Base-by-base conservation (phyloP, 2,329 filamentous ascomycete genomes). In the Fusarium domesticum region DNA sequence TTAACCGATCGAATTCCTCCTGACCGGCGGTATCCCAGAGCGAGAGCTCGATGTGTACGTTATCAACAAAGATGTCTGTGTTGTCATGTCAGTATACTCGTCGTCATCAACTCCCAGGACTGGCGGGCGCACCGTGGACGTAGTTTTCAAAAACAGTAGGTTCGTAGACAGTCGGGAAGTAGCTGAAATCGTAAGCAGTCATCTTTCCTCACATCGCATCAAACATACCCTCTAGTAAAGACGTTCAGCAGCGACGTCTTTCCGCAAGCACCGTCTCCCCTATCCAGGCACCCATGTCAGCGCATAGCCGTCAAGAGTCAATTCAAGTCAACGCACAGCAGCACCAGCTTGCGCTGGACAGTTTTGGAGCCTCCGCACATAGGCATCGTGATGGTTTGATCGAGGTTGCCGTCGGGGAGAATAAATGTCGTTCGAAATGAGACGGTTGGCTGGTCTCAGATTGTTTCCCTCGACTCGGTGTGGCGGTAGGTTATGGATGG, bases 61-160 rank as follows among this genome's bases (percentile, higher is more conserved):
- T 91, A 67, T 98, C 93, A 66, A 98, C 93, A 69, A 96, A 98
- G 68, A 98, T 96, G 68, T 98, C 92, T 93, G 59, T 93, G 59
- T 31, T 14, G 31, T n/a, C 39, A 6, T 23, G 19, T 54, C 40
- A 54, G 51, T 18, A 18, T 44, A 10, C 14, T 10, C 23, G 23
- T 4, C 23, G 23, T 12, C 14, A 16, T 17, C 6, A 28, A 6
- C 6, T 10, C 12, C 12, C 16, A 6, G 20, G 8, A 15, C 14
- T 16, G 4, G 3, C 18, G 34, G 20, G 37, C 78, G 65, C 78
- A 95, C 89, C 90, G 68, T 98, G 92, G 53, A 98, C 92, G 70
- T 97, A 98, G 72, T 98, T 98, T 69, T 98, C 92, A 70, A 96
- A 96, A 55, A 96, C 92, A 28, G 92, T 98, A 42, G 93, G 93